A percentile compares a stretch with the other conserved stretches of the same genome.
phyloP scores from a whole-genome alignment of 2,329 filamentous ascomycete species.

The Epichloe sibirici region DNA sequence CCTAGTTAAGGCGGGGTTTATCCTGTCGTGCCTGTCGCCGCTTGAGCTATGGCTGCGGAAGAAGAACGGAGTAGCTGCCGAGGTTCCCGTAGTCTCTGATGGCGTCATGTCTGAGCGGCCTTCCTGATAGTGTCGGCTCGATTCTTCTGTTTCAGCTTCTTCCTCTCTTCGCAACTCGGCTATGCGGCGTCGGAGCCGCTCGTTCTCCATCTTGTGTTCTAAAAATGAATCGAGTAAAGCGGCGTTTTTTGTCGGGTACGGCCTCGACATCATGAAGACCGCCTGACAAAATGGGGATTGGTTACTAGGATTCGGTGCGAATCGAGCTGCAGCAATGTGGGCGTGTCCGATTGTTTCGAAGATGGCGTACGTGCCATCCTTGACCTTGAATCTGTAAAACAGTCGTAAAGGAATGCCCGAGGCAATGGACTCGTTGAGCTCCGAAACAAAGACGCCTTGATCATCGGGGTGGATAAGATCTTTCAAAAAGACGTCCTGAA shows the following conservation, averaged over 20 bases:
- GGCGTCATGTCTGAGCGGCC: conserved; percentile 39
- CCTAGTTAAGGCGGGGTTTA: conserved; percentile 60
- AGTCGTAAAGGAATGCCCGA: conserved; percentile 68
- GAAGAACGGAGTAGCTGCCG: conserved; percentile 18
- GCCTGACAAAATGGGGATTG: conserved; percentile 66
- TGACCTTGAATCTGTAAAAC: conserved; percentile 73
- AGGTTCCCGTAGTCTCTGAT: conserved; percentile 32
- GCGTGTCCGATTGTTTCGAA: conserved; percentile 91
- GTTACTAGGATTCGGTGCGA: conserved; percentile 49
- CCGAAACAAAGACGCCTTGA: conserved; percentile 66
- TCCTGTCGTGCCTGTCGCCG: conserved; percentile 38
- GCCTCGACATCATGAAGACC: conserved; percentile 86
- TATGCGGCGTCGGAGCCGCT: conserved; percentile 72
- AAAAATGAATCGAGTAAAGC: conserved; percentile 81
- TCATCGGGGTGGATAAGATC: conserved; percentile 84
- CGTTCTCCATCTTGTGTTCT: conserved; percentile 94
- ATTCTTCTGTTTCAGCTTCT: conserved; percentile 61
- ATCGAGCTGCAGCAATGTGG: conserved; percentile 63
- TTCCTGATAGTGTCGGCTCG: conserved; percentile 49
- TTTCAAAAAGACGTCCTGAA: conserved; percentile 63
- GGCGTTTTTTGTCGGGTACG: conserved; percentile 81
- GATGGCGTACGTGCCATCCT: conserved; percentile 61
- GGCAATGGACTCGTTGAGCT: conserved; percentile 81
- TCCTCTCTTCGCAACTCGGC: conserved; percentile 78
- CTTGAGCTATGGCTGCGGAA: conserved; percentile 17